These are phyloP conservation scores for Camelina laxa DNA, from an alignment of 345 rosid species.

Conservation along the genomic window DNA sequence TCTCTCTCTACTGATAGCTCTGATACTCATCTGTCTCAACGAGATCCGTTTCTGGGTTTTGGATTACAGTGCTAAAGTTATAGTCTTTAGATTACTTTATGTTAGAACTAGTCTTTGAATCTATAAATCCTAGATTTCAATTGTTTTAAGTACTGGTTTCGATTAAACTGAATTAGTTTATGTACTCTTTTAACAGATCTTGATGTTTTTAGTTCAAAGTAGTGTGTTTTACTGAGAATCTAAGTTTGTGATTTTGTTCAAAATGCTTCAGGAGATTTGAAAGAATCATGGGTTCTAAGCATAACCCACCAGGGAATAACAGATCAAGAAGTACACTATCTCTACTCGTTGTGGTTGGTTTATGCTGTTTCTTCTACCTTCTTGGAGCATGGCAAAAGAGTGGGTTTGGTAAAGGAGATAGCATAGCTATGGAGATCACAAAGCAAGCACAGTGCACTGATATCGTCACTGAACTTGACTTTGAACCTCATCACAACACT, in stretches of 20 bases:
- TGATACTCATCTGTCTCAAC: background rate
- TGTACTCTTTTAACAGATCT: slow-evolving; percentile 15
- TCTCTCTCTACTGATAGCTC: background rate
- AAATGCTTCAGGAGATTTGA: slow-evolving; percentile 35
- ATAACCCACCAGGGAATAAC: slow-evolving; percentile 50
- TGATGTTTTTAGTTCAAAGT: slow-evolving; percentile 12
- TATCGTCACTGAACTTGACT: slow-evolving; percentile 61
- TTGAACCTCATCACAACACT: slow-evolving; percentile 76
- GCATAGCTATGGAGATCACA: slow-evolving; percentile 68
- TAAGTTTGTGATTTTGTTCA: slow-evolving; percentile 8
- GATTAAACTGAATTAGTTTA: background rate
- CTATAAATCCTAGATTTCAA: slow-evolving; percentile 22
- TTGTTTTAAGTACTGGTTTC: background rate
- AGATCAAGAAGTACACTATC: slow-evolving; percentile 67
- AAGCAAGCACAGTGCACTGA: slow-evolving; percentile 68
- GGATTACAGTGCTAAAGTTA: slow-evolving; percentile 23
- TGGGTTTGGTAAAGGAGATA: slow-evolving; percentile 92
- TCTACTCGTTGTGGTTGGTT: slow-evolving; percentile 68
- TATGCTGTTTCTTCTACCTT: slow-evolving; percentile 90
- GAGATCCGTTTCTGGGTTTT: slow-evolving; percentile 36
- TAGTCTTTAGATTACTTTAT: background rate
- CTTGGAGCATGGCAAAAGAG: slow-evolving; percentile 97
- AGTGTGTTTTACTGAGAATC: slow-evolving; percentile 4
- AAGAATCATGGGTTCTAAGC: slow-evolving; percentile 62
- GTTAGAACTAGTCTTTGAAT: background rate